A percentile compares a stretch with the other conserved stretches of the same genome.
phyloP scores from a whole-genome alignment of 345 rosid genomes.

The Sisymbrium altissimum region DNA sequence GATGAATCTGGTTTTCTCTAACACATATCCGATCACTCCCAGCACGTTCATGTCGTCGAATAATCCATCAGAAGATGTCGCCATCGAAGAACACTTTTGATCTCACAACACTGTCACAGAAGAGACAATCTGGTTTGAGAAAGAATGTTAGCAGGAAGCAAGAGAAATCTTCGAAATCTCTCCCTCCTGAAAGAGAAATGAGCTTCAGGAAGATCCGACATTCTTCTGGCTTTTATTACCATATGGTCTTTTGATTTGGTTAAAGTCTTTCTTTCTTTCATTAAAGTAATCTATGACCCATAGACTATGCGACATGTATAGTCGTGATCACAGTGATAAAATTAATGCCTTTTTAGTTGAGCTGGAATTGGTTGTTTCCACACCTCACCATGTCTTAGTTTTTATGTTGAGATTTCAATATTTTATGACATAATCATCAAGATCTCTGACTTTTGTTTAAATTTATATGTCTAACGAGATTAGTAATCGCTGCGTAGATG shows the following conservation, averaged over 20 bases:
- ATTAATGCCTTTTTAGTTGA: not conserved
- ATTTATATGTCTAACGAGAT: not conserved
- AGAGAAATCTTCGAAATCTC: conserved; percentile 2
- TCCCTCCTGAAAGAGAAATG: not conserved
- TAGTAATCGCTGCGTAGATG: conserved; percentile 13
- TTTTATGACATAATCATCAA: not conserved
- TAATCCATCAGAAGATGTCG: conserved; percentile 22
- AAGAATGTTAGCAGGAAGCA: not conserved
- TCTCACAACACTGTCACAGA: not conserved
- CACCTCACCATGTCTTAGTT: not conserved
- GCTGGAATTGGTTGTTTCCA: conserved; percentile 30
- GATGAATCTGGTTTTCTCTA: conserved; percentile 41
- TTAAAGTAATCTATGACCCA: not conserved
- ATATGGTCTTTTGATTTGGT: conserved; percentile 20
- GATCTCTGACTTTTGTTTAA: conserved; percentile 7
- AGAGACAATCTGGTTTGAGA: not conserved
- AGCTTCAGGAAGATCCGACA: conserved; percentile 28
- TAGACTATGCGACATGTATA: conserved; percentile 11
- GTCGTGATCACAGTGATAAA: not conserved
- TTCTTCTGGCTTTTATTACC: conserved; percentile 14
- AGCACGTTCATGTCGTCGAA: conserved; percentile 13
- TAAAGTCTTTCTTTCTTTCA: conserved; percentile 15
- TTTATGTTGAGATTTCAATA: conserved; percentile 7
- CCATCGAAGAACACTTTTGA: conserved; percentile 5
- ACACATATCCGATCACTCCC: conserved; percentile 33